phyloP scores from a whole-genome alignment of 2,329 filamentous ascomycete species.

The Sporothrix pallida region DNA sequence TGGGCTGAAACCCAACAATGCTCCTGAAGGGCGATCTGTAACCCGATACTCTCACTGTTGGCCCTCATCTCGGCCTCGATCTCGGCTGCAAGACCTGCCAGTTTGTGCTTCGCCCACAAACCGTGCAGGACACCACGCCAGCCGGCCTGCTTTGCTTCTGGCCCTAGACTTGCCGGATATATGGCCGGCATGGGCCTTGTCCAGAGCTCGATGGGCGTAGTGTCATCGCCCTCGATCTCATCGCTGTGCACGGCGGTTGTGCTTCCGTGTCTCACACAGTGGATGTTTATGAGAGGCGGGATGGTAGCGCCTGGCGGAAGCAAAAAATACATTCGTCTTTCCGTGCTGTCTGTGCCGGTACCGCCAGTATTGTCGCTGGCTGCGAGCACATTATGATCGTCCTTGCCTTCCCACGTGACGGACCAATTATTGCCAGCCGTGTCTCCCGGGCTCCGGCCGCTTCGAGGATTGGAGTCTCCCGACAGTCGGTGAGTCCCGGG shows the following conservation, averaged over 20 bases:
- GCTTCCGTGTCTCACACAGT: conserved; percentile 43
- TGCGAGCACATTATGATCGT: conserved; percentile 72
- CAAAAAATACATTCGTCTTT: conserved; percentile 76
- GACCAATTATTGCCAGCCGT: conserved; percentile 61
- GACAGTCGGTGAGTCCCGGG: not conserved
- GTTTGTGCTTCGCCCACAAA: conserved; percentile 83
- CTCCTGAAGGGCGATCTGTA: conserved; percentile 84
- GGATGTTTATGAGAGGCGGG: conserved; percentile 73
- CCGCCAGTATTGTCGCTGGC: conserved; percentile 59
- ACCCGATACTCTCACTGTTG: conserved; percentile 80
- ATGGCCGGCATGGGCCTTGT: conserved; percentile 87
- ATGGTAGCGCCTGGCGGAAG: conserved; percentile 74
- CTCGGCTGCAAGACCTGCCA: conserved; percentile 76
- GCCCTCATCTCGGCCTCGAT: conserved; percentile 73
- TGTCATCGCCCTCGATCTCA: conserved; percentile 30
- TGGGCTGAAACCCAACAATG: conserved; percentile 84
- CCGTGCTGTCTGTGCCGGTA: conserved; percentile 49
- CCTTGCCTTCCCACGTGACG: conserved; percentile 83
- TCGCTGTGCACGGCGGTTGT: conserved; percentile 30
- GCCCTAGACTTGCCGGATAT: conserved; percentile 76
- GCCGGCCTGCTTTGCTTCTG: conserved; percentile 68
- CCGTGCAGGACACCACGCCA: conserved; percentile 86
- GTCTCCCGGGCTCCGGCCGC: conserved; percentile 38
- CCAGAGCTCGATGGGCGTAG: conserved; percentile 55
- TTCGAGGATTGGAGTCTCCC: not conserved